Evolutionary conservation across 208 protist species (phyloP).

Genomic region (Sergeia podlipaevii): DNA sequence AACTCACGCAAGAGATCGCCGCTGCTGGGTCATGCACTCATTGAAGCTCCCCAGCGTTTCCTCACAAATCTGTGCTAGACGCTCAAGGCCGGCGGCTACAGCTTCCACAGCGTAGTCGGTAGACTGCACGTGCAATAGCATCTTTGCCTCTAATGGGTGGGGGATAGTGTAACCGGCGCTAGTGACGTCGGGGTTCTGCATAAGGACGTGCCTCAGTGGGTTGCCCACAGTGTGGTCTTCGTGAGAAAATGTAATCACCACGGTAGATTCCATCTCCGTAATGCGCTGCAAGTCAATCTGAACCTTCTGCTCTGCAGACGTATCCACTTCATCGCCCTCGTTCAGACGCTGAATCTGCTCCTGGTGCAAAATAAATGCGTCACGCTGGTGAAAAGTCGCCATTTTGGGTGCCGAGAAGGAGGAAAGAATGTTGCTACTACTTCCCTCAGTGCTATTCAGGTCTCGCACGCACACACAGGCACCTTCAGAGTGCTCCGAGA

Average conservation of each 20-base stretch:
- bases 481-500: neutral
- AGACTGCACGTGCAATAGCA: constrained; percentile 89
- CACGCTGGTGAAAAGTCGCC: constrained; percentile 64
- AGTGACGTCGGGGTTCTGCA: constrained; percentile 87
- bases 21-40: constrained; percentile 44
- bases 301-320: constrained; percentile 86
- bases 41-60: constrained; percentile 74
- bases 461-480: too few relatives aligned
- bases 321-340: constrained; percentile 90
- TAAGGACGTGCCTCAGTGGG: constrained; percentile 88
- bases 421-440: too few relatives aligned
- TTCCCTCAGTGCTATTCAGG: too few relatives aligned
- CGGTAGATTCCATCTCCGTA: constrained; percentile 67
- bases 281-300: constrained; percentile 83
- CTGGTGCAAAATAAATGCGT: constrained; percentile 87
- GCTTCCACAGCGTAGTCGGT: constrained; percentile 88
- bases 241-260: constrained; percentile 82
- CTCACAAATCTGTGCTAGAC: constrained; percentile 78
- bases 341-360: constrained; percentile 85
- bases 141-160: constrained; percentile 92
- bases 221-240: constrained; percentile 94
- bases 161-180: constrained; percentile 92
- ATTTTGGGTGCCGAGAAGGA: constrained; percentile 14
- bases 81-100: constrained; percentile 72
- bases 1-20: constrained; percentile 1